These are phyloP conservation scores for Parietaria judaica DNA, from an alignment of 306 rosid species.

Conservation along the genomic window DNA sequence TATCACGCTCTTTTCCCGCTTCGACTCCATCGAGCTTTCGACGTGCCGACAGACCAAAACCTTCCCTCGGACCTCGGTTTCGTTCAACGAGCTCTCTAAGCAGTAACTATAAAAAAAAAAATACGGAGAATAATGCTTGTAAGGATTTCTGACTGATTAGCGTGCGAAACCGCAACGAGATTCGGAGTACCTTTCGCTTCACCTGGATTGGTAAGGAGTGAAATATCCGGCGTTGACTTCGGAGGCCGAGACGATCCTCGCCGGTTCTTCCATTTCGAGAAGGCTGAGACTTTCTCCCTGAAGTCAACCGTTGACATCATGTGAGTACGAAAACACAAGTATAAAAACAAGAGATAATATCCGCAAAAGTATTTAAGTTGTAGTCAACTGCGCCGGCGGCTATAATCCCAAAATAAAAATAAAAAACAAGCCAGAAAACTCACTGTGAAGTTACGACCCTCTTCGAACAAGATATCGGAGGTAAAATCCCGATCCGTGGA, in stretches of 20 bases:
- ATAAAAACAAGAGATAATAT: too few relatives aligned
- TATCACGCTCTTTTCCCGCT: conserved; percentile 48
- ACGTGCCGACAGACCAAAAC: conserved; percentile 63
- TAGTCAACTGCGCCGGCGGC: too few relatives aligned
- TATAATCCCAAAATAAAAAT: not conserved
- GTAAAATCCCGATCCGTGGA: conserved; percentile 75
- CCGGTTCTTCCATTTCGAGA: conserved; percentile 45
- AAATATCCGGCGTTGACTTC: conserved; percentile 70
- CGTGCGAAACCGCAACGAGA: conserved; percentile 15
- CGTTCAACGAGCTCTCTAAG: conserved; percentile 61
- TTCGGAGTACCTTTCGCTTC: conserved; percentile 65
- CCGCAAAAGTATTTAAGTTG: too few relatives aligned
- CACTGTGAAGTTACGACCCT: conserved; percentile 52
- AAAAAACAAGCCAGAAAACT: not conserved
- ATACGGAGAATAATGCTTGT: conserved; percentile 19
- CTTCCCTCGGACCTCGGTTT: conserved; percentile 64
- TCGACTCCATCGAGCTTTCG: conserved; percentile 56
- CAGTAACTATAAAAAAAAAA: conserved; percentile 47
- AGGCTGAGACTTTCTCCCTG: conserved; percentile 68
- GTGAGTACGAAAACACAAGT: conserved; percentile 1
- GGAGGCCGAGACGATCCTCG: conserved; percentile 53
- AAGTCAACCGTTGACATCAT: conserved; percentile 12
- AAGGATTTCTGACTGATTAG: conserved; percentile 21
- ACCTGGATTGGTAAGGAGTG: conserved; percentile 92
- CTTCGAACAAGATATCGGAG: conserved; percentile 45